Conservation (phyloP, 768 basidiomycete genomes). For the Collybia sp. region DNA sequence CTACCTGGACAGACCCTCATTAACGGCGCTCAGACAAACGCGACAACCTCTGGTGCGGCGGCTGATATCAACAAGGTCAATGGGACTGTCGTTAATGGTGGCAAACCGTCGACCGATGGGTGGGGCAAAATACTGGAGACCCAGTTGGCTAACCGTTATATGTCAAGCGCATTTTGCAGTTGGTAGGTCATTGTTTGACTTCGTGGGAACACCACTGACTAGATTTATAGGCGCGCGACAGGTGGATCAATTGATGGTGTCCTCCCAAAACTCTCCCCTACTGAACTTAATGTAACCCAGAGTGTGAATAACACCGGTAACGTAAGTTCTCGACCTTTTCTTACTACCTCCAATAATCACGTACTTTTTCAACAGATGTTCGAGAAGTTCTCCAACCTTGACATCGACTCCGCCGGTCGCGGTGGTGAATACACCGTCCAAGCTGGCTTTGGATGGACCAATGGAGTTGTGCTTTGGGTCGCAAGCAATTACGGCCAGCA, state of each 20-base stretch:
- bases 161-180: conserved; percentile 79
- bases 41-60: conserved; percentile 43
- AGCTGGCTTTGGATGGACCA: conserved; percentile 89
- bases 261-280: conserved; percentile 63
- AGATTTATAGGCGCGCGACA: conserved; percentile 62
- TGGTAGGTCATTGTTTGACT: conserved; percentile 49
- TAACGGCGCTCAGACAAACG: conserved; percentile 27
- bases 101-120: conserved; percentile 49
- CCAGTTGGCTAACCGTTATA: conserved; percentile 82
- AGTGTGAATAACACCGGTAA: conserved; percentile 70
- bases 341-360: conserved; percentile 1
- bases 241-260: conserved; percentile 78
- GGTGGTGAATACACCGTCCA: conserved; percentile 90
- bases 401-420: conserved; percentile 73
- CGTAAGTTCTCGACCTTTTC: conserved; percentile 35
- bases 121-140: conserved; percentile 62
- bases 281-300: conserved; percentile 64
- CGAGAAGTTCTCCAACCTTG: conserved; percentile 78
- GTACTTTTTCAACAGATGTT: conserved; percentile 57
- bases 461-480: conserved; percentile 75
- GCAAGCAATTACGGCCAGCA: conserved; percentile 60
- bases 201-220: background rate
- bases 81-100: conserved; percentile 62
- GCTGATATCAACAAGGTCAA: conserved; percentile 58
- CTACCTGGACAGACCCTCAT: conserved; percentile 64